phyloP scores from a whole-genome alignment of 2,329 filamentous ascomycete genomes.

The Talaromyces sp. region DNA sequence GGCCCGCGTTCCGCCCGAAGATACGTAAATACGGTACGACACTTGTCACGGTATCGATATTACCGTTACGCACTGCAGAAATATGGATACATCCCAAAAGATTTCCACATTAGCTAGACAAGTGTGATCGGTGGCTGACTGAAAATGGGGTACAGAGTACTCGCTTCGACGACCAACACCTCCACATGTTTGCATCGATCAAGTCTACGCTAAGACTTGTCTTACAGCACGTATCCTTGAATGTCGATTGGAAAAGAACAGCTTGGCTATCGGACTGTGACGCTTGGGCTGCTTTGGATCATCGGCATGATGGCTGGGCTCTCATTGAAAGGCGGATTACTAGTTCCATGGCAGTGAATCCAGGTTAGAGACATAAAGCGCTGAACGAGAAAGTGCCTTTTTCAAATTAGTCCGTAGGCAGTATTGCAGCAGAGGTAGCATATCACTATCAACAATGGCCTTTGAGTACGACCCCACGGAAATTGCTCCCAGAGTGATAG shows the following conservation, averaged over 20 bases:
- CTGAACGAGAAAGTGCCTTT: neutral
- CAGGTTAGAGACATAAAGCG: neutral
- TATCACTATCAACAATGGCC: neutral
- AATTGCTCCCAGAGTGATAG: conserved; percentile 1
- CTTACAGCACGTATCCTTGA: neutral
- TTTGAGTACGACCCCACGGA: conserved; percentile 1
- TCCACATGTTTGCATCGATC: neutral
- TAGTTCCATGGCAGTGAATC: neutral
- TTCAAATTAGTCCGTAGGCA: neutral
- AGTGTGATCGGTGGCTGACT: conserved; percentile 8
- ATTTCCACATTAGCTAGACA: neutral
- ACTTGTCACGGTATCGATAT: neutral
- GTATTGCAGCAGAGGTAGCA: neutral
- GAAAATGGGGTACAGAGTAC: neutral
- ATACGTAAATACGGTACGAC: neutral
- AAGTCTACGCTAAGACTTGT: neutral
- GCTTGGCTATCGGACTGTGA: neutral
- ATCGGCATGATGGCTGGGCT: neutral
- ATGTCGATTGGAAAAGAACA: neutral
- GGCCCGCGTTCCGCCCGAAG: neutral
- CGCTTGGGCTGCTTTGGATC: neutral
- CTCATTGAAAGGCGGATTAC: too few relatives aligned
- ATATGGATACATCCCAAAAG: neutral
- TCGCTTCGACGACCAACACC: neutral
- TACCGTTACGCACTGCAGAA: neutral